phyloP scores from a whole-genome alignment of 352 stramenopile genomes.

The Globisporangium orthogonon region DNA sequence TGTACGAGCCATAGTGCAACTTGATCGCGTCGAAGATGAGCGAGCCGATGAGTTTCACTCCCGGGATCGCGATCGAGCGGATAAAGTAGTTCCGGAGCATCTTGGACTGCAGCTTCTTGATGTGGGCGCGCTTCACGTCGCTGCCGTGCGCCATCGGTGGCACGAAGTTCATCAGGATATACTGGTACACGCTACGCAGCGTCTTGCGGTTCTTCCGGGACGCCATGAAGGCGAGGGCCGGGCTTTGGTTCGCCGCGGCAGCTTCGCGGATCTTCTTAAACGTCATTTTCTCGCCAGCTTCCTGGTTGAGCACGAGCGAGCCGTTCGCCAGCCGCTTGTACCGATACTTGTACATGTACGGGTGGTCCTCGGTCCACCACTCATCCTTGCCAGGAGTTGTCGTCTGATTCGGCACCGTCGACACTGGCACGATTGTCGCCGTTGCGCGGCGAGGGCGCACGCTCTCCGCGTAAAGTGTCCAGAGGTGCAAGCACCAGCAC shows the following conservation, averaged over 20 bases:
- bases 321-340: slow-evolving; percentile 39
- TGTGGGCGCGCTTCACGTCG: slow-evolving; percentile 24
- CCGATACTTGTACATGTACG: slow-evolving; percentile 26
- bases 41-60: slow-evolving; percentile 25
- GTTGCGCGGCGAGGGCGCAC: neutral
- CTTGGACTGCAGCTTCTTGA: slow-evolving; percentile 5
- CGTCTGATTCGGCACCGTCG: neutral
- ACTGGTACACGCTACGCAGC: slow-evolving; percentile 21
- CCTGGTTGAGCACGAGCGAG: slow-evolving; percentile 24
- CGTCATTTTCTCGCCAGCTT: slow-evolving; percentile 3
- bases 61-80: slow-evolving; percentile 26
- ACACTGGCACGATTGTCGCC: neutral
- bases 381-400: slow-evolving; percentile 12
- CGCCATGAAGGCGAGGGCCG: slow-evolving; percentile 22
- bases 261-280: slow-evolving; percentile 4
- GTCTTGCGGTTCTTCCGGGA: slow-evolving; percentile 20
- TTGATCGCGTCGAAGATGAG: slow-evolving; percentile 27
- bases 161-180: slow-evolving; percentile 47
- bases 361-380: slow-evolving; percentile 44
- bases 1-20: slow-evolving; percentile 29
- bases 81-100: slow-evolving; percentile 26
- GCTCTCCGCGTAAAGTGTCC: neutral
- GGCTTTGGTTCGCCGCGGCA: slow-evolving; percentile 11
- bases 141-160: slow-evolving; percentile 37
- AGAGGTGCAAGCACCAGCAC: neutral